Conservation (phyloP, 1,284 basidiomycete species). For the Rhodotorula sp. region DNA sequence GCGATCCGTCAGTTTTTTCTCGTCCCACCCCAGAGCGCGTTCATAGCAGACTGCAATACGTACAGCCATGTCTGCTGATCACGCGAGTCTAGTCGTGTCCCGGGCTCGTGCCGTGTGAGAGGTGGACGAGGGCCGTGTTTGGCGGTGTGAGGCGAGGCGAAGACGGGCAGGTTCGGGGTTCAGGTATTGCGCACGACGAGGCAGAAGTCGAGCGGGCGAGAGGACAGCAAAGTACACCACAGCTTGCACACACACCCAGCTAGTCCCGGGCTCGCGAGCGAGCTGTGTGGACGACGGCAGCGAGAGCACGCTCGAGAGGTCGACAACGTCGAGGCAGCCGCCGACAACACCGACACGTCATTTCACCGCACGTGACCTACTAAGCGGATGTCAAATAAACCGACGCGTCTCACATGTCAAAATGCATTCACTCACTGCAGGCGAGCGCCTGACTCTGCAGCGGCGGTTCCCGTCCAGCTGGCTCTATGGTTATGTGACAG, state of each 20-base stretch:
- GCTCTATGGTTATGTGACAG: too few species aligned
- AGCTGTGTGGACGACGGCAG: not conserved
- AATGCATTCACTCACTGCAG: too few species aligned
- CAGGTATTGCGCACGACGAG: not conserved
- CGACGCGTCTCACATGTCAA: too few species aligned
- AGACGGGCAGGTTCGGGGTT: too few species aligned
- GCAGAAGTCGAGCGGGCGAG: not conserved
- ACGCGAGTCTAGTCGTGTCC: too few species aligned
- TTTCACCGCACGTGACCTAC: too few species aligned
- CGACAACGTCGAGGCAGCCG: too few species aligned
- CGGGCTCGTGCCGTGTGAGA: not conserved
- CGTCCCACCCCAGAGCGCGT: not conserved
- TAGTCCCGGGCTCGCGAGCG: not conserved
- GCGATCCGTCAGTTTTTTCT: conserved; percentile 15
- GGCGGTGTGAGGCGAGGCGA: not conserved
- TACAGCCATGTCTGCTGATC: conserved; percentile 14
- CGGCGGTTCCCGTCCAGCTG: too few species aligned
- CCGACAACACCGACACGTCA: too few species aligned
- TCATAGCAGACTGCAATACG: not conserved
- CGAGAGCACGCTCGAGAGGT: not conserved
- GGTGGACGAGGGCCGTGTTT: not conserved
- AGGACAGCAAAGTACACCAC: not conserved
- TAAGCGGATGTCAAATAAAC: too few species aligned
- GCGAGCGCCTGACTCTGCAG: too few species aligned
- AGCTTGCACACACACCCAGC: not conserved